These are phyloP conservation scores for Podaxis carcinomalis DNA, from an alignment of 768 basidiomycete genomes.

Conservation along the genomic window DNA sequence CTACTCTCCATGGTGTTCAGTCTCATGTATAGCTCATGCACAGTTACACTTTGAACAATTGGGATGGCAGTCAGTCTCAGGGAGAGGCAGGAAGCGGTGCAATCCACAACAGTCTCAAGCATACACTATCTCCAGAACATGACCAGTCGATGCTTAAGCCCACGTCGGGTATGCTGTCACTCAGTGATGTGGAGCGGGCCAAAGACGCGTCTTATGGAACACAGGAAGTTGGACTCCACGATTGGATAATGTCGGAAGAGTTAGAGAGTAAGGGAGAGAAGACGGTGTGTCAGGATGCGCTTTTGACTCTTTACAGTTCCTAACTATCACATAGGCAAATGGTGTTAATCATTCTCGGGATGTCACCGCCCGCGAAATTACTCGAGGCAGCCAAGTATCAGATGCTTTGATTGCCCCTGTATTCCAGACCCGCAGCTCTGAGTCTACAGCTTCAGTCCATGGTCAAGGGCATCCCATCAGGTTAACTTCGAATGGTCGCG, in stretches of 20 bases:
- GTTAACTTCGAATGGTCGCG: not conserved
- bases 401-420: not conserved
- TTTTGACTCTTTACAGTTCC: not conserved
- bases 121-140: not conserved
- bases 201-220: not conserved
- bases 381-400: not conserved
- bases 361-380: not conserved
- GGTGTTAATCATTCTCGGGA: not conserved
- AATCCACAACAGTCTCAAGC: not conserved
- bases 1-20: not conserved
- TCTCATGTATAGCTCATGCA: slow-evolving; percentile 3
- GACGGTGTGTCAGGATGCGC: not conserved
- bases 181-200: not conserved
- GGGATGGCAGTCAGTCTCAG: not conserved
- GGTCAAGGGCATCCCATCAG: not conserved
- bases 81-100: not conserved
- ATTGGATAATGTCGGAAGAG: not conserved
- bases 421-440: not conserved
- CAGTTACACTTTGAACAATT: slow-evolving; percentile 5
- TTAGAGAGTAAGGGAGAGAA: not conserved
- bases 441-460: no score
- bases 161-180: not conserved
- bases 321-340: not conserved
- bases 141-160: not conserved
- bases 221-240: not conserved